Percentiles rank a stretch among this genome's conserved stretches.
phyloP scores from a whole-genome alignment of 2,329 filamentous ascomycete genomes.

The Grosmannia penicillata region DNA sequence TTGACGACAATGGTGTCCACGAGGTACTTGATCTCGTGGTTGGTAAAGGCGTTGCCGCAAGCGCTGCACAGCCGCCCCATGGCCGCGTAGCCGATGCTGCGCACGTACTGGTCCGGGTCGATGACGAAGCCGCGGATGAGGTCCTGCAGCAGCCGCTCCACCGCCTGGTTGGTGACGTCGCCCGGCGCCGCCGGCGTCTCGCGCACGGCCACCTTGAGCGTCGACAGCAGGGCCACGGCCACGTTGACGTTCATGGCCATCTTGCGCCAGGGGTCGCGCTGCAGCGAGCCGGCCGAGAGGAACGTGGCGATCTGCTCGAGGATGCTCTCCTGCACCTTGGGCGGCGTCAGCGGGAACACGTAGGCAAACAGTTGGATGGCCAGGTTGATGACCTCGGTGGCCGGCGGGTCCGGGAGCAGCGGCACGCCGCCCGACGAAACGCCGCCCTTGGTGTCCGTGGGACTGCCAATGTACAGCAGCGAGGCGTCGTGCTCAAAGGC shows the following conservation, averaged over 20 bases:
- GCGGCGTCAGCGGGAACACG: slow-evolving; percentile 72
- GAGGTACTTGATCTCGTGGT: slow-evolving; percentile 69
- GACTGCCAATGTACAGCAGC: slow-evolving; percentile 55
- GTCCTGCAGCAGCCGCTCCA: slow-evolving; percentile 75
- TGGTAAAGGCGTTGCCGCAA: slow-evolving; percentile 80
- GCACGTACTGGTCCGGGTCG: slow-evolving; percentile 72
- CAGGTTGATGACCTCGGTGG: slow-evolving; percentile 87
- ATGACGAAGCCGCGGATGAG: slow-evolving; percentile 58
- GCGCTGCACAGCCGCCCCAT: slow-evolving; percentile 71
- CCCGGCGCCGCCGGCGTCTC: slow-evolving; percentile 63
- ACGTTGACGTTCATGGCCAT: slow-evolving; percentile 87
- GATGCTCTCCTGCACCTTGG: slow-evolving; percentile 90
- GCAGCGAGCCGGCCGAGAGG: slow-evolving; percentile 62
- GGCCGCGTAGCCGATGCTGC: slow-evolving; percentile 71
- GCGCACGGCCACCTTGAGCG: slow-evolving; percentile 70
- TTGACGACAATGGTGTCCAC: slow-evolving; percentile 92
- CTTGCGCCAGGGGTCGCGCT: slow-evolving; percentile 75
- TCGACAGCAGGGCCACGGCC: slow-evolving; percentile 63
- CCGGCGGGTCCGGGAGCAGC: slow-evolving; percentile 57
- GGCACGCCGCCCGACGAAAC: not conserved
- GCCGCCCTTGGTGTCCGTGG: too few species aligned
- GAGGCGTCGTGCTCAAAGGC: slow-evolving; percentile 84
- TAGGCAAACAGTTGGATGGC: slow-evolving; percentile 89
- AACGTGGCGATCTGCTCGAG: slow-evolving; percentile 88
- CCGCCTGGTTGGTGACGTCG: slow-evolving; percentile 56